Conservation (phyloP, 2,329 filamentous ascomycete genomes). For the Phialemoniopsis sp. region DNA sequence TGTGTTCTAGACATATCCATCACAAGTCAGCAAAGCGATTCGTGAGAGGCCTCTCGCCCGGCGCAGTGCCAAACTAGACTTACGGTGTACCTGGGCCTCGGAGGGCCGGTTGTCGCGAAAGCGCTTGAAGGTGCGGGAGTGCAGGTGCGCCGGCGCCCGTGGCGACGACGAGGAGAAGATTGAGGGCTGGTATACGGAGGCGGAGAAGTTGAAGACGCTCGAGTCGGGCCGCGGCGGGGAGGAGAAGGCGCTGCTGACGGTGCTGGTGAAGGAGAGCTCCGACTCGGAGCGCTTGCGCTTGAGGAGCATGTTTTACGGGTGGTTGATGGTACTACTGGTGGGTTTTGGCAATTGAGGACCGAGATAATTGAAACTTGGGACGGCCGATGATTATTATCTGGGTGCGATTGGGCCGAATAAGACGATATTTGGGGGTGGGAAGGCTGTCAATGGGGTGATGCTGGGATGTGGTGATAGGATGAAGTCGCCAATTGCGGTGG, state of each 20-base stretch:
- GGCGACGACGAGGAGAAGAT: constrained; percentile 23
- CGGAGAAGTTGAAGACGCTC: constrained; percentile 20
- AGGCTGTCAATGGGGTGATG: no score
- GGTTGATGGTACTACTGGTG: no score
- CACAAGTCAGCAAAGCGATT: neutral
- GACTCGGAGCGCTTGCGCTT: constrained; percentile 63
- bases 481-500: no score
- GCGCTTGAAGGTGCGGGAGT: constrained; percentile 58
- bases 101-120: constrained; percentile 55
- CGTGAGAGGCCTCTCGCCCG: no score
- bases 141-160: constrained; percentile 37
- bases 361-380: no score
- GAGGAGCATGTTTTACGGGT: constrained; percentile 22
- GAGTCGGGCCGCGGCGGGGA: constrained; percentile 26
- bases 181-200: constrained; percentile 21
- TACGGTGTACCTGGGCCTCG: constrained; percentile 51
- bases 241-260: constrained; percentile 28
- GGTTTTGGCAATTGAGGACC: no score
- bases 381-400: no score
- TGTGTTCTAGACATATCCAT: constrained; percentile 45
- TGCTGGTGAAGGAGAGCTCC: constrained; percentile 45
- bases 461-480: no score
- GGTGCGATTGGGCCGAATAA: no score
- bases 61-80: constrained; percentile 17
- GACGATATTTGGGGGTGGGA: no score